These are phyloP conservation scores for Begonia peltatifolia DNA, from an alignment of 306 rosid species.

Conservation along the genomic window DNA sequence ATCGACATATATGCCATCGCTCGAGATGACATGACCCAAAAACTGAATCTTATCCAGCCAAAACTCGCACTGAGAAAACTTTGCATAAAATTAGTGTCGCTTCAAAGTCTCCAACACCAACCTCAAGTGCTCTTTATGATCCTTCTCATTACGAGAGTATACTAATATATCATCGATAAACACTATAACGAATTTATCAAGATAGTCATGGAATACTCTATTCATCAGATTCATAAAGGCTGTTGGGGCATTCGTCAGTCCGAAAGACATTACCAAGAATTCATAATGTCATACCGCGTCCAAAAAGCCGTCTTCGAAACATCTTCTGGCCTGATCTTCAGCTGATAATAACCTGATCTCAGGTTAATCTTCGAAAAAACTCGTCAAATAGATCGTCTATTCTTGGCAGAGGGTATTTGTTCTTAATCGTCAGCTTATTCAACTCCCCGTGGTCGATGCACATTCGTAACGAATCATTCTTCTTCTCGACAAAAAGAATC, in stretches of 20 bases:
- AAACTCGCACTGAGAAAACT: not conserved
- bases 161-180: not conserved
- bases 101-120: too few species aligned
- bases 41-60: not conserved
- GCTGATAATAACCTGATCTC: not conserved
- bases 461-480: not conserved
- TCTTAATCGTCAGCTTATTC: not conserved
- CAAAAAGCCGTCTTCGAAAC: not conserved
- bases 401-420: not conserved
- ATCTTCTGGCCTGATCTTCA: not conserved
- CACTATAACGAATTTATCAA: not conserved
- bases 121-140: too few species aligned
- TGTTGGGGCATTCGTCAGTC: not conserved
- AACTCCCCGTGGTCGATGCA: not conserved
- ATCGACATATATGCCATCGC: not conserved
- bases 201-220: not conserved
- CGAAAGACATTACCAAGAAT: not conserved
- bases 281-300: not conserved
- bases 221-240: slow-evolving; percentile 1
- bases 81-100: too few species aligned
- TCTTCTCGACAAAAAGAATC: not conserved
- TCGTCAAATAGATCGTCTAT: not conserved
- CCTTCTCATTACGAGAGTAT: not conserved
- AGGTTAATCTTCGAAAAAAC: not conserved
- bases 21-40: not conserved